Conservation (phyloP, 371 early-diverging fungal species). For the Encephalitozoon cuniculi region DNA sequence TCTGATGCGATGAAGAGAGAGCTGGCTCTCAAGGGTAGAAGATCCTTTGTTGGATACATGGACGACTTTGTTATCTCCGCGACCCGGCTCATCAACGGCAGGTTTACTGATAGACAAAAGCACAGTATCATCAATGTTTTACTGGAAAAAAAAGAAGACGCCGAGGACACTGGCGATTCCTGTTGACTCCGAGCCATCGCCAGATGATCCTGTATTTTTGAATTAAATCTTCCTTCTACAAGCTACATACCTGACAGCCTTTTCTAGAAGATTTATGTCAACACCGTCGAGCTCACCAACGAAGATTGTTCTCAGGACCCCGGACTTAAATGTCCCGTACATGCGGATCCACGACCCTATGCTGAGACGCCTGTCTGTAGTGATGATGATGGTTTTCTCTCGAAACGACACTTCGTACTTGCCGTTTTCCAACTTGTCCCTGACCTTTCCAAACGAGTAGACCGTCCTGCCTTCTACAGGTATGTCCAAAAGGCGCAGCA, state of each 20-base stretch:
- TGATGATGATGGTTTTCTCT: neutral
- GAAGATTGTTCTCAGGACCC: neutral
- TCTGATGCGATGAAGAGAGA: conserved; percentile 53
- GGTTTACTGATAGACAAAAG: conserved; percentile 51
- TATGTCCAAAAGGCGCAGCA: neutral
- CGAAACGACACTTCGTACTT: neutral
- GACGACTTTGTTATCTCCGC: conserved; percentile 51
- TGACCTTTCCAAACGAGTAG: conserved; percentile 26
- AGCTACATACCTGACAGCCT: neutral
- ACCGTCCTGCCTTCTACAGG: neutral
- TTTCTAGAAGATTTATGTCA: conserved; percentile 10
- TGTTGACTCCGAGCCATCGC: neutral
- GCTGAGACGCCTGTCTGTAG: neutral
- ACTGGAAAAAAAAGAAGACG: conserved; percentile 20
- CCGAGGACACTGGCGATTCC: neutral
- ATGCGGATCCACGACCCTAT: conserved; percentile 4
- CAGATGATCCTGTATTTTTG: neutral
- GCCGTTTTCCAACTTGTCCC: neutral
- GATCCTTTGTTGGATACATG: conserved; percentile 31
- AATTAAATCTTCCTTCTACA: neutral
- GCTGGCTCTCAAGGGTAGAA: conserved; percentile 36
- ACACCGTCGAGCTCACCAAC: conserved; percentile 5
- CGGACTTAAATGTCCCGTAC: conserved; percentile 5
- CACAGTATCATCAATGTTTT: conserved; percentile 44
- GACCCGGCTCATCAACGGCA: conserved; percentile 49